These are phyloP conservation scores for Dipteronia sinensis DNA, from an alignment of 345 rosid genomes.

Conservation along the genomic window DNA sequence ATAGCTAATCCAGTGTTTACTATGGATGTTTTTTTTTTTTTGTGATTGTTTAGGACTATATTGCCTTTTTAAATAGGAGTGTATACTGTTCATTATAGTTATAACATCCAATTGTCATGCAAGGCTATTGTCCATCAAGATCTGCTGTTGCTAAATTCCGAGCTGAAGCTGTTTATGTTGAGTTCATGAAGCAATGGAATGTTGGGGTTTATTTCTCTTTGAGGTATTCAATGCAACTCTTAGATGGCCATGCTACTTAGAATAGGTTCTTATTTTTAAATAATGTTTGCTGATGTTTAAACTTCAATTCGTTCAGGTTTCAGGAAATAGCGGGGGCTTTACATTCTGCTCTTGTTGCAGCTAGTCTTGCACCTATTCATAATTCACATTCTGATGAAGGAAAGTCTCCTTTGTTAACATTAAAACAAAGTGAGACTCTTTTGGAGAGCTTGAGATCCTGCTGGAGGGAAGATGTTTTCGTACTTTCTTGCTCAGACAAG, in stretches of 20 bases:
- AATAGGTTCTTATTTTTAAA: background rate
- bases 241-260: slow-evolving; percentile 9
- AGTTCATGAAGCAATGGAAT: slow-evolving; percentile 98
- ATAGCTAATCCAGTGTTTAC: slow-evolving; percentile 22
- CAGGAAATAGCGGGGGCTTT: slow-evolving; percentile 97
- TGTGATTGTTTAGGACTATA: background rate
- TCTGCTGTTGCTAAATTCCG: slow-evolving; percentile 90
- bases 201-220: slow-evolving; percentile 92
- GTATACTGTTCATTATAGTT: slow-evolving; percentile 31
- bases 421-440: slow-evolving; percentile 78
- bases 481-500: slow-evolving; percentile 88
- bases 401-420: slow-evolving; percentile 44
- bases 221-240: slow-evolving; percentile 51
- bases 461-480: slow-evolving; percentile 94
- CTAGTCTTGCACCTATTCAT: slow-evolving; percentile 67
- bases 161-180: slow-evolving; percentile 64
- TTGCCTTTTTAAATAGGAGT: background rate
- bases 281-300: slow-evolving; percentile 12
- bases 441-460: slow-evolving; percentile 84
- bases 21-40: slow-evolving; percentile 19
- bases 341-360: slow-evolving; percentile 71
- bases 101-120: slow-evolving; percentile 53
- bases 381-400: slow-evolving; percentile 47
- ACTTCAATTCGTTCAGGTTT: slow-evolving; percentile 59
- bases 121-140: slow-evolving; percentile 97